These are phyloP conservation scores for Cupressus sempervirens DNA, from an alignment of 75 land plant species.

Conservation along the genomic window DNA sequence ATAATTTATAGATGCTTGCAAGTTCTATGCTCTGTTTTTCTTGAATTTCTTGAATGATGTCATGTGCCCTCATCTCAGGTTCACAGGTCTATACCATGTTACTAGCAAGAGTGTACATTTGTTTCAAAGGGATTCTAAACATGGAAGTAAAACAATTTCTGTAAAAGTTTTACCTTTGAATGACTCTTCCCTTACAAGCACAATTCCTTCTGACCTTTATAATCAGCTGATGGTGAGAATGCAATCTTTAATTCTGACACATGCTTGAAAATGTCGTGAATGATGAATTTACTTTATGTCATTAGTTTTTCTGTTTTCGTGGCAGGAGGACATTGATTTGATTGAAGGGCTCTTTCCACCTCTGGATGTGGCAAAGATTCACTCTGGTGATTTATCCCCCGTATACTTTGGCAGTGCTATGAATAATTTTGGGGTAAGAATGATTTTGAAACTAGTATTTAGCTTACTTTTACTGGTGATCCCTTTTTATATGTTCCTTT, in stretches of 20 bases:
- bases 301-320: constrained; percentile 1
- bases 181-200: constrained; percentile 28
- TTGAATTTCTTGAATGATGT: background rate
- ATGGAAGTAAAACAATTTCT: constrained; percentile 38
- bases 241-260: background rate
- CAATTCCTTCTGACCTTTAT: constrained; percentile 38
- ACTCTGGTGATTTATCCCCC: constrained; percentile 44
- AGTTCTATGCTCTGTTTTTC: background rate
- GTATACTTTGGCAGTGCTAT: constrained; percentile 58
- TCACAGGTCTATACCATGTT: constrained; percentile 43
- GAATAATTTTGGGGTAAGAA: constrained; percentile 59
- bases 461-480: background rate
- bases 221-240: constrained; percentile 35
- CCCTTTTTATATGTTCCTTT: background rate
- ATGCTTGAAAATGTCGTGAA: background rate
- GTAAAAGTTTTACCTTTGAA: constrained; percentile 29
- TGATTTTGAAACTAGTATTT: background rate
- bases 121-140: constrained; percentile 36
- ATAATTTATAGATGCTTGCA: background rate
- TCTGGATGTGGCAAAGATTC: constrained; percentile 39
- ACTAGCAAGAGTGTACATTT: constrained; percentile 42
- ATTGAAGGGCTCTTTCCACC: constrained; percentile 47
- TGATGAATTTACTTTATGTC: background rate
- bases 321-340: constrained; percentile 47
- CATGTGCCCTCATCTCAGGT: constrained; percentile 21